A percentile compares a stretch with the other conserved stretches of the same genome.
phyloP scores from a whole-genome alignment of 176 grass and related monocot species.

The Aechmea fasciata region DNA sequence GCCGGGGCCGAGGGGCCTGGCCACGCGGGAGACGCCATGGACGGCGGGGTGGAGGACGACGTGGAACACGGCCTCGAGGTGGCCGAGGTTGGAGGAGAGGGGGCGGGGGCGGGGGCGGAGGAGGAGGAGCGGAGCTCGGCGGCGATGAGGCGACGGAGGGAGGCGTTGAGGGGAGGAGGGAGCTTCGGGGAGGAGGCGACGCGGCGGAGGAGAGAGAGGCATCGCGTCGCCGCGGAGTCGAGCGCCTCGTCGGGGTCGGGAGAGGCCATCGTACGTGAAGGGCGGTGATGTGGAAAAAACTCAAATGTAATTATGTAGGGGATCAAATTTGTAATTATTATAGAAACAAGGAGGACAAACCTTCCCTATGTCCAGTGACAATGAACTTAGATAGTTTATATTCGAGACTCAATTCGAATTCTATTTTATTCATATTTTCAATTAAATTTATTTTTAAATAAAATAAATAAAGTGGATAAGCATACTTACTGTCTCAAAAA shows the following conservation, averaged over 20 bases:
- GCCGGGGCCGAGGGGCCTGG: slow-evolving; percentile 14
- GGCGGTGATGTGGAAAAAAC: too few species aligned
- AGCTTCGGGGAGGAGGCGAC: slow-evolving; percentile 29
- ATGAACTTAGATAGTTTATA: too few species aligned
- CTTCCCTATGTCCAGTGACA: too few species aligned
- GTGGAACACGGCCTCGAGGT: slow-evolving; percentile 51
- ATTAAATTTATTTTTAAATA: too few species aligned
- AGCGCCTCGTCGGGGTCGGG: neutral
- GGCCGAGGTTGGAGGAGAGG: slow-evolving; percentile 75
- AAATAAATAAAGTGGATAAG: too few species aligned
- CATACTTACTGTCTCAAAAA: too few species aligned
- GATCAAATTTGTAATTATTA: too few species aligned
- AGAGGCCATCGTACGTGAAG: neutral
- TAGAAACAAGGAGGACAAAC: too few species aligned
- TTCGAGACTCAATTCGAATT: too few species aligned
- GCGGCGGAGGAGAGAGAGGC: slow-evolving; percentile 40
- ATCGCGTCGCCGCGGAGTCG: neutral
- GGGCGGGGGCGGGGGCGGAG: slow-evolving; percentile 3
- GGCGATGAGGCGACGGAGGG: slow-evolving; percentile 49
- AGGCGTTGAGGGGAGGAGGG: slow-evolving; percentile 19
- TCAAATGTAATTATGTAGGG: too few species aligned
- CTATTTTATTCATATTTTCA: too few species aligned
- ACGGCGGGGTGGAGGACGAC: slow-evolving; percentile 72
- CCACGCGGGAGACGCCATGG: slow-evolving; percentile 44
- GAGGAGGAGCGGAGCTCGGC: slow-evolving; percentile 53